Evolutionary conservation across 106 monocot genomes (phyloP), one percentile per base, ranked within the genome.

Genomic region (Cymbidium sinense): DNA sequence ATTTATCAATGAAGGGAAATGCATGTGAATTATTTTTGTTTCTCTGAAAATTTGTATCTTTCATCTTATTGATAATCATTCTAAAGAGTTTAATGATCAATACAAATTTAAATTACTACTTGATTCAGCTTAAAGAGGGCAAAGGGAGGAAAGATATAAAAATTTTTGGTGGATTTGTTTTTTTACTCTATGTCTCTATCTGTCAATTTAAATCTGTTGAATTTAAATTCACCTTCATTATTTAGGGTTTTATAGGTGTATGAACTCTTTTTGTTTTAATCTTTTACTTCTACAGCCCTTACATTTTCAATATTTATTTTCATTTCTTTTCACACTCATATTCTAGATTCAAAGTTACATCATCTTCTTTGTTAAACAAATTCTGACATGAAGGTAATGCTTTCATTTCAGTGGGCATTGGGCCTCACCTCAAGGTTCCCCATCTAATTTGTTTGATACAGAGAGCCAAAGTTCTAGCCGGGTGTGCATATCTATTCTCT

Each of bases 391-490:
- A 81, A 77, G 19, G 64, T 70, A 23, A 51, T 77, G 39, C 25
- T 79, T 47, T 76, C 85, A 44, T 50, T 70, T 25, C 82, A 95
- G 95, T 80, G 95, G 89, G 67, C 86, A 75, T 33, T 95, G 89
- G 95, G 86, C 89, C 89, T 78, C 91, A 74, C 83, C 85, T 80
- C 76, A 86, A 52, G 81, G 70, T 43, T 83, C 82, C 20, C 89
- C 86, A 3, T 87, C 91, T 18, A 79, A 85, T 78, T 62, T 91
- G 64, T 90, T 84, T 80, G 91, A 98, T 25, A 79, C 84, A 64
- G 96, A 88, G 20, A 94, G 90, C 47, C 73, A 78, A 77, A 83
- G 83, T 90, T 98, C 94, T 75, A 94, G 89, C 81, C 83, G 88
- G 86, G 96, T 98, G 80, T 76, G 94, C 84, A 54, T 25, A 43